Evolutionary conservation across 371 early-diverging fungal genomes (phyloP), one percentile per base, ranked within the genome.

Genomic region (Blakeslea trispora): DNA sequence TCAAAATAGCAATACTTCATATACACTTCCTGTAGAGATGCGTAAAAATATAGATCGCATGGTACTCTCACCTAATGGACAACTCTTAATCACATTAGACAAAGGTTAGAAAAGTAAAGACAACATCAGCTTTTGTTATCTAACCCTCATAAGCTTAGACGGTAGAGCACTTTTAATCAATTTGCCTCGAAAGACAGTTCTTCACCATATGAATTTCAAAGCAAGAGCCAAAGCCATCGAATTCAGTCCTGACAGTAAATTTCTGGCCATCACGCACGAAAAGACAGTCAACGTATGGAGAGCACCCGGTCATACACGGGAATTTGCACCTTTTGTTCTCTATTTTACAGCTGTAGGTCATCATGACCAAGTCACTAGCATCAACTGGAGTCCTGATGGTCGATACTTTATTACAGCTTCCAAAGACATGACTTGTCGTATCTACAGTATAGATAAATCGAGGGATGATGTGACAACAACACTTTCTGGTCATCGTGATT

Each of bases 1-100:
- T n/a, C n/a, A n/a, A n/a, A 42, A 40, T 71, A 93, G 92, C 72
- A 96, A 95, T 78, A 90, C 90, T 56, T 89, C 95, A 0, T 81
- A 82, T 40, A 98, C 98, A 13, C 84, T 98, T 56, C 95, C 96
- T 5, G 89, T 93, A 47, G 97, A 98, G 67, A 95, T 89, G 77
- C 80, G 89, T 51, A 91, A 90, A 69, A 90, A 95, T 61, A 96
- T 97, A 63, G 79, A 79, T 35, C 81, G 85, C 15, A 84, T 99
- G 35, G 97, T 94, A 3, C 81, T 99, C 19, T 91, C 93, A 17
- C 97, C 98, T 23, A 88, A 91, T 50, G 92, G 92, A 5, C 82
- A 84, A 17, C 72, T 99, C 5, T 69, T 99, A 56, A 80, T 99
- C 39, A 82, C 91, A 4, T 84, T 97, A 4, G 98, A 99, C 63